Percentiles rank a stretch among this genome's conserved stretches.
Conservation (phyloP, 2,329 filamentous ascomycete genomes). For the Colletotrichum sp. region DNA sequence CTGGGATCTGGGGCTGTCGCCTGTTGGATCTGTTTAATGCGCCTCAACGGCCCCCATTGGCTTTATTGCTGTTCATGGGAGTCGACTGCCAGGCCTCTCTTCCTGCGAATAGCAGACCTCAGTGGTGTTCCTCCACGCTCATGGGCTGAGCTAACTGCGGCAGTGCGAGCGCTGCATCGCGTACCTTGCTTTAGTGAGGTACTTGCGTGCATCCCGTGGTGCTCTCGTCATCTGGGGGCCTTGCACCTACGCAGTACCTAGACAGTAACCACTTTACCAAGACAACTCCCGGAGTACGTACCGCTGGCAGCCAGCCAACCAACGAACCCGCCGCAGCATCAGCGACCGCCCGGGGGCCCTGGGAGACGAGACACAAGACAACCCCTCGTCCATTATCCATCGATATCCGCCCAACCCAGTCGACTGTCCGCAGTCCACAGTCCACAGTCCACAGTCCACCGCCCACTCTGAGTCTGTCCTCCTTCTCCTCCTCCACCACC, state of each 20-base stretch:
- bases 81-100: background rate
- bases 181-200: slow-evolving; percentile 20
- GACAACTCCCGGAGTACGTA: background rate
- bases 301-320: background rate
- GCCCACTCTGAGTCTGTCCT: background rate
- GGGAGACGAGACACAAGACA: slow-evolving; percentile 2
- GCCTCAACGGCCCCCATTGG: background rate
- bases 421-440: background rate
- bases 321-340: background rate
- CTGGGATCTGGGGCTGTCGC: background rate
- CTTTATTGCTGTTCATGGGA: background rate
- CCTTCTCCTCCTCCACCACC: background rate
- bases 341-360: background rate
- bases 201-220: background rate
- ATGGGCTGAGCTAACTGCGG: slow-evolving; percentile 1
- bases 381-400: background rate
- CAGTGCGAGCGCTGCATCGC: slow-evolving; percentile 6
- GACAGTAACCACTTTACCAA: background rate
- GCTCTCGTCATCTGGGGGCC: background rate
- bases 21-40: background rate
- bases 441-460: background rate
- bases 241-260: background rate
- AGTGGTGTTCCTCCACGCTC: background rate
- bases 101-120: background rate
- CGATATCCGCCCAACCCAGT: background rate